phyloP scores from a whole-genome alignment of 1,139 yeast genomes.

The Yamadazyma oceani region DNA sequence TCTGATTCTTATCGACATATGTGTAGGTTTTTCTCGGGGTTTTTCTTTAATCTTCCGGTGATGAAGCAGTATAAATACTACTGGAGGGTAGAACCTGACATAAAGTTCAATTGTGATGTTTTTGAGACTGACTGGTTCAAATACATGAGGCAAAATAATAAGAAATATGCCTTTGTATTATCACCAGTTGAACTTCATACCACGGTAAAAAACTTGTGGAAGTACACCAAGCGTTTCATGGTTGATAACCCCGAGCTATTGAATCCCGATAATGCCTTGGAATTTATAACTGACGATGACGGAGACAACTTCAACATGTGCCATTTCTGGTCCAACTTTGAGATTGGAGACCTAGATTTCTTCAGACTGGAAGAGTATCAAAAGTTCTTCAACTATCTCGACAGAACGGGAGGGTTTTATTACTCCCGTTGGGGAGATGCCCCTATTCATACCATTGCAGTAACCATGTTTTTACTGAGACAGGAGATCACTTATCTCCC shows the following conservation, averaged over 20 bases:
- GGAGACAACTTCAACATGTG: slow-evolving; percentile 57
- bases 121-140: slow-evolving; percentile 79
- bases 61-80: slow-evolving; percentile 75
- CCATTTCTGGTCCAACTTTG: slow-evolving; percentile 93
- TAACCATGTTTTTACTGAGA: slow-evolving; percentile 64
- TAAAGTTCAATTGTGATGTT: slow-evolving; percentile 80
- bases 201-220: slow-evolving; percentile 76
- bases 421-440: slow-evolving; percentile 95
- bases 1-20: slow-evolving; percentile 69
- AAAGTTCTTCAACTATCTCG: slow-evolving; percentile 65
- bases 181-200: slow-evolving; percentile 69
- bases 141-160: slow-evolving; percentile 66
- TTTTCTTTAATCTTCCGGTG: slow-evolving; percentile 70
- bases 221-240: slow-evolving; percentile 64
- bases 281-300: slow-evolving; percentile 54
- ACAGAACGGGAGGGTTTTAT: slow-evolving; percentile 73
- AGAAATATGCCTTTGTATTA: slow-evolving; percentile 81
- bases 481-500: slow-evolving; percentile 79
- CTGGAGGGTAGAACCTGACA: slow-evolving; percentile 92
- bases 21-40: slow-evolving; percentile 74
- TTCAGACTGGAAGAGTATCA: slow-evolving; percentile 66
- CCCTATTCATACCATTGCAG: slow-evolving; percentile 81
- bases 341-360: slow-evolving; percentile 75
- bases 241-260: slow-evolving; percentile 29
- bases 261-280: slow-evolving; percentile 23